Evolutionary conservation across 2,329 filamentous ascomycete species (phyloP), one percentile per base, ranked within the genome.

Genomic region (Fusarium brevicatenulatum): DNA sequence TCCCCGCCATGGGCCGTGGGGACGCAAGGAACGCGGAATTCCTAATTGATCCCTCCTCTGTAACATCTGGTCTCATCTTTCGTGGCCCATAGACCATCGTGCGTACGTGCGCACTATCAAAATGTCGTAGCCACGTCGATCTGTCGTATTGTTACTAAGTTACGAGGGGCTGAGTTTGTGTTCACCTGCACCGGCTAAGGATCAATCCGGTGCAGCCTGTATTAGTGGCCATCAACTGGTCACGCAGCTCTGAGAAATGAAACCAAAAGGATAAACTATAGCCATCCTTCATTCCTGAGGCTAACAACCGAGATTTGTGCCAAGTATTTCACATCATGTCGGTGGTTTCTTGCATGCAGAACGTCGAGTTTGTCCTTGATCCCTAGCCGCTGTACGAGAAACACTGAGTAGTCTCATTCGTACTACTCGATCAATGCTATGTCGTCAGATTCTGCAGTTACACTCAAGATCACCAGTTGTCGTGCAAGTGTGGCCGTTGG

Each of bases 1-100:
- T 50, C 58, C 44, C 69, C 69, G 63, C 63, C 63, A 42, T 67
- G 56, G 62, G 46, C 68, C 62, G 62, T 53, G 68, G 69, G 49
- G 68, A 63, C 50, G 66, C 67, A 71, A 66, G 68, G 61, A 71
- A 69, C 46, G 57, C 54, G 42, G 40, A 43, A 32, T 49, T 47
- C 32, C 55, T 58, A 37, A 50, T 46, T 28, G 16, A 36, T 32
- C 34, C 40, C 34, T 53, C 28, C 25, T 65, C 39, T 36, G 55
- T 62, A 65, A 30, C 49, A 37, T 63, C 63, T 57, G 34, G 64
- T 68, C 66, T 69, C 58, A 69, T 69, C 44, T 59, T 58, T 28
- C 37, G 56, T 66, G 57, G 39, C n/a, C 63, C 13, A 44, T 60
- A n/a, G 25, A 18, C 19, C 30, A 44, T 64, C 57, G 42, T 37